A percentile compares a stretch with the other conserved stretches of the same genome.
phyloP scores from a whole-genome alignment of 2,329 filamentous ascomycete species.

The Colletotrichum musae region DNA sequence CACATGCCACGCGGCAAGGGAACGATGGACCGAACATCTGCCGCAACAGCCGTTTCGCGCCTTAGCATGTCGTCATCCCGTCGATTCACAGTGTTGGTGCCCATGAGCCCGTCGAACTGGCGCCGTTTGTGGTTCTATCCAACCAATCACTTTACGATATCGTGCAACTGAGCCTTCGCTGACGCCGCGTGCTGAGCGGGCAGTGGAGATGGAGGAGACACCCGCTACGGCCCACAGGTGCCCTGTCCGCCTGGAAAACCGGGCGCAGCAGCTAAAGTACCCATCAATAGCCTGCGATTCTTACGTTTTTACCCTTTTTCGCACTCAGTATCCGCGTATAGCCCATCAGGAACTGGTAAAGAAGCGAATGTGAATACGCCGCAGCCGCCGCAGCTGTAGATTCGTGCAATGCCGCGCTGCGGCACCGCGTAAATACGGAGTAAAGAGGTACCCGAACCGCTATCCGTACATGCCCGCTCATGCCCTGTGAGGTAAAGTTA shows the following conservation, averaged over 20 bases:
- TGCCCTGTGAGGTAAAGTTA: conserved; percentile 18
- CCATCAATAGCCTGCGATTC: not conserved
- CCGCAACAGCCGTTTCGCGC: conserved; percentile 21
- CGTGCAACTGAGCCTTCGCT: not conserved
- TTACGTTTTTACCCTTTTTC: conserved; percentile 5
- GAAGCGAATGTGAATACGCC: too few species aligned
- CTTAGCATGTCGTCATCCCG: conserved; percentile 30
- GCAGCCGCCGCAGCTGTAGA: not conserved
- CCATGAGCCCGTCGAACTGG: conserved; percentile 10
- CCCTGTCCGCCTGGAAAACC: conserved; percentile 30
- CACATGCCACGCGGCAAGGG: not conserved
- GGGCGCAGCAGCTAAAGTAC: conserved; percentile 31
- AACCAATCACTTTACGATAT: conserved; percentile 10
- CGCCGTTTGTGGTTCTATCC: not conserved
- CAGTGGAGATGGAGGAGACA: conserved; percentile 5
- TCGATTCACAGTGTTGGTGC: not conserved
- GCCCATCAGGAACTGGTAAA: conserved; percentile 3
- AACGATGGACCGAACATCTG: not conserved
- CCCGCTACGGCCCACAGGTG: not conserved
- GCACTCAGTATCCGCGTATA: conserved; percentile 22
- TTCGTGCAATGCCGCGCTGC: not conserved
- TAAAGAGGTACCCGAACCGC: too few species aligned
- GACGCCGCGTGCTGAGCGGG: conserved; percentile 10
- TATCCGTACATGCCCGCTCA: not conserved
- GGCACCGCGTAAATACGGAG: not conserved